A percentile compares a stretch with the other conserved stretches of the same genome.
Conservation (phyloP, 352 stramenopile genomes). For the Achlya hypogyna region DNA sequence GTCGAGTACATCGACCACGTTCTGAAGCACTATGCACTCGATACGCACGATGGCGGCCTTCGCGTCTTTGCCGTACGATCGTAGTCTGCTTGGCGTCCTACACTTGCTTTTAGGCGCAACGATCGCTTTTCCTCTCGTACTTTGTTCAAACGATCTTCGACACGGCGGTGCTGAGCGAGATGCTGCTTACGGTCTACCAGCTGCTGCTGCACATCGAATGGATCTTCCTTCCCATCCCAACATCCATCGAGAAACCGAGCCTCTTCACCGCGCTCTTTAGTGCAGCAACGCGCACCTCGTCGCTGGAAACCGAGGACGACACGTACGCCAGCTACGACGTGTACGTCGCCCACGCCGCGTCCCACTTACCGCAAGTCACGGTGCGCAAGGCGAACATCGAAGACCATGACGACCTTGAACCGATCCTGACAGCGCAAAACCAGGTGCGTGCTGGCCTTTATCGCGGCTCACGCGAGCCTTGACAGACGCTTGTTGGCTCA, state of each 20-base stretch:
- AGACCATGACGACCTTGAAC: slow-evolving; percentile 73
- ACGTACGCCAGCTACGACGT: slow-evolving; percentile 4
- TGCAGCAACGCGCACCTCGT: not conserved
- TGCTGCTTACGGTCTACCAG: slow-evolving; percentile 11
- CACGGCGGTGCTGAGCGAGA: not conserved
- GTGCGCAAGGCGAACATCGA: slow-evolving; percentile 63
- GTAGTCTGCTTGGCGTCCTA: not conserved
- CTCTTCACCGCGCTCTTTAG: not conserved
- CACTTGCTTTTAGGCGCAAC: not conserved
- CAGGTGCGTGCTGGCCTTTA: slow-evolving; percentile 17
- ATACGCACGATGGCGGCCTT: not conserved
- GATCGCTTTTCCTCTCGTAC: slow-evolving; percentile 14
- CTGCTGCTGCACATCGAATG: slow-evolving; percentile 8
- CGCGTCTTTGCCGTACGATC: not conserved
- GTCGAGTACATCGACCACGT: slow-evolving; percentile 41
- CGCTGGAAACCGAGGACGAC: slow-evolving; percentile 2
- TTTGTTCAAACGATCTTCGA: slow-evolving; percentile 2
- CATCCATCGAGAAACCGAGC: not conserved
- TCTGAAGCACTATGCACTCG: not conserved
- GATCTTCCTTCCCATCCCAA: slow-evolving; percentile 1
- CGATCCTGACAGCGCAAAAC: slow-evolving; percentile 52
- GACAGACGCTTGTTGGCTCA: slow-evolving; percentile 39
- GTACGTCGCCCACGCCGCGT: not conserved
- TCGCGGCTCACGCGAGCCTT: not conserved
- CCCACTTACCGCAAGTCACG: slow-evolving; percentile 36